These are phyloP conservation scores for Cadophora malorum DNA, from an alignment of 2,329 filamentous ascomycete genomes.

Conservation along the genomic window DNA sequence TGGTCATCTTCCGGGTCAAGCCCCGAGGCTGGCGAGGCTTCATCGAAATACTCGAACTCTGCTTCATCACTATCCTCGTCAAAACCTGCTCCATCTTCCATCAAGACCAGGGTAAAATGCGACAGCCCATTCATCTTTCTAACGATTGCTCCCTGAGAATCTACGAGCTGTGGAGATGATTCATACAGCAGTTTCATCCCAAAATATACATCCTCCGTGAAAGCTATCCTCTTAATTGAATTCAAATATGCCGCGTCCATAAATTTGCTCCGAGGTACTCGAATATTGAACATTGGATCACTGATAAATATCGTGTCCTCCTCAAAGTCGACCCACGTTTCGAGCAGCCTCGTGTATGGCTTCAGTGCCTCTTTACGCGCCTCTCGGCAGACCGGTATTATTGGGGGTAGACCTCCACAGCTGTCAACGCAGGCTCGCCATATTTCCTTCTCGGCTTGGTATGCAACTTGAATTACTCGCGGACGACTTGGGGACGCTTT, in stretches of 20 bases:
- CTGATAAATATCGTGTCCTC: constrained; percentile 34
- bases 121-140: constrained; percentile 9
- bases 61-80: constrained; percentile 5
- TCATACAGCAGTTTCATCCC: constrained; percentile 7
- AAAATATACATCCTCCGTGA: constrained; percentile 16
- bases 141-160: constrained; percentile 9
- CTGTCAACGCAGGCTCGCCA: constrained; percentile 30
- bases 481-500: constrained; percentile 17
- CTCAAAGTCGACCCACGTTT: constrained; percentile 29
- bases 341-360: constrained; percentile 26
- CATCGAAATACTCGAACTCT: constrained; percentile 5
- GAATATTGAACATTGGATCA: constrained; percentile 29
- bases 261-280: constrained; percentile 21
- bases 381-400: constrained; percentile 27
- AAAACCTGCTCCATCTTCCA: constrained; percentile 13
- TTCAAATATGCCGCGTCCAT: constrained; percentile 22
- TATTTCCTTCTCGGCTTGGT: constrained; percentile 16
- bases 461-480: constrained; percentile 31
- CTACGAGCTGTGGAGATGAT: background rate
- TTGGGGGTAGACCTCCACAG: constrained; percentile 25
- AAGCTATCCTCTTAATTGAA: constrained; percentile 26
- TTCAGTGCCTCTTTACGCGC: constrained; percentile 30
- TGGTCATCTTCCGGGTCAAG: constrained; percentile 4
- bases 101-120: constrained; percentile 8
- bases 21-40: background rate